Conservation (phyloP, 2,329 filamentous ascomycete genomes). For the Phialemoniopsis sp. region DNA sequence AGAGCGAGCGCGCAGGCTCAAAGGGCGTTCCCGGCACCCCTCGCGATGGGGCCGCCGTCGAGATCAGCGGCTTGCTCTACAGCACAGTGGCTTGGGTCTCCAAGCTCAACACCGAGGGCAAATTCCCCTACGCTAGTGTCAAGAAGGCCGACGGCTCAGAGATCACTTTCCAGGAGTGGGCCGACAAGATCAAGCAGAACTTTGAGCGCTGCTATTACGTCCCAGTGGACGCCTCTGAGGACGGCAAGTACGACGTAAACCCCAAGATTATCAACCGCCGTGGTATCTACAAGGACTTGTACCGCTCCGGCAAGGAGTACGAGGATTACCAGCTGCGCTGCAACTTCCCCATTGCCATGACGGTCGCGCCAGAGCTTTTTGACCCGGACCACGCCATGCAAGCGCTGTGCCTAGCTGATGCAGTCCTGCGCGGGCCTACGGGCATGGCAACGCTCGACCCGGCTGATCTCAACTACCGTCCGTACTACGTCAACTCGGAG, state of each 20-base stretch:
- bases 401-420: slow-evolving; percentile 77
- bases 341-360: slow-evolving; percentile 96
- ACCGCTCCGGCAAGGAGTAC: slow-evolving; percentile 89
- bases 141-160: slow-evolving; percentile 54
- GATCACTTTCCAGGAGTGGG: slow-evolving; percentile 77
- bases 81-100: slow-evolving; percentile 82
- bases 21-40: slow-evolving; percentile 97
- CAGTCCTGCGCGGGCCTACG: slow-evolving; percentile 74
- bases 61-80: slow-evolving; percentile 92
- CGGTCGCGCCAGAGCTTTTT: slow-evolving; percentile 86
- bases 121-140: slow-evolving; percentile 72
- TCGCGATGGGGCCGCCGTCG: slow-evolving; percentile 88
- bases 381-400: slow-evolving; percentile 71
- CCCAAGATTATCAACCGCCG: slow-evolving; percentile 76
- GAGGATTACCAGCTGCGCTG: slow-evolving; percentile 95
- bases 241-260: slow-evolving; percentile 77
- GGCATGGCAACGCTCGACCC: slow-evolving; percentile 97
- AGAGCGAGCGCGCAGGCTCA: slow-evolving; percentile 82
- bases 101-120: slow-evolving; percentile 59
- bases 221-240: slow-evolving; percentile 65
- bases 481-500: slow-evolving; percentile 92
- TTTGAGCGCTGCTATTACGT: slow-evolving; percentile 94
- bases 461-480: slow-evolving; percentile 85
- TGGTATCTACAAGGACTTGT: slow-evolving; percentile 97
- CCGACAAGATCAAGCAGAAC: slow-evolving; percentile 70